These are phyloP conservation scores for Ophiostoma novo-ulmi DNA, from an alignment of 2,329 filamentous ascomycete species.

Conservation along the genomic window DNA sequence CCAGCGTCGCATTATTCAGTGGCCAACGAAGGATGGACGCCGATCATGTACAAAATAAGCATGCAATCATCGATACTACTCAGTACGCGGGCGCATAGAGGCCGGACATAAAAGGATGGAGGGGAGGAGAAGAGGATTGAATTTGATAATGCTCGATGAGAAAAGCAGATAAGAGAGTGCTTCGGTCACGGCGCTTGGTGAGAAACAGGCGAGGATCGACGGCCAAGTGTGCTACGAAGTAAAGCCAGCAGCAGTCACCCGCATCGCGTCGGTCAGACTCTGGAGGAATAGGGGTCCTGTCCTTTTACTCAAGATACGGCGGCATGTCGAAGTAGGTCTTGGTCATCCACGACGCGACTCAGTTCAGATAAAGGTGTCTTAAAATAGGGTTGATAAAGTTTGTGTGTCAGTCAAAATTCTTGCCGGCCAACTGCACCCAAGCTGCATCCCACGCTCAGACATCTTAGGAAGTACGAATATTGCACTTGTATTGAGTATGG, in stretches of 20 bases:
- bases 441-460: neutral
- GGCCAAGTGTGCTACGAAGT: neutral
- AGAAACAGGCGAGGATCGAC: neutral
- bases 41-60: neutral
- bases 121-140: neutral
- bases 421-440: neutral
- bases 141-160: neutral
- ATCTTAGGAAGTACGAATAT: neutral
- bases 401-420: neutral
- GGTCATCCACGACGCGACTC: neutral
- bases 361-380: neutral
- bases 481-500: neutral
- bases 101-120: neutral
- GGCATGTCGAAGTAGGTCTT: neutral
- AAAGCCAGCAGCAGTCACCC: neutral
- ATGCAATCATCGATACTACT: neutral
- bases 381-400: neutral
- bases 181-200: neutral
- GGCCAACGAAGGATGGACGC: neutral
- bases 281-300: conserved; percentile 1
- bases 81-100: neutral
- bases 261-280: conserved; percentile 1
- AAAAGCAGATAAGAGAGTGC: neutral
- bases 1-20: conserved; percentile 9
- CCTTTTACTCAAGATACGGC: neutral